Percentiles rank a stretch among this genome's conserved stretches.
phyloP scores from a whole-genome alignment of 306 rosid species.

The Vicia faba region DNA sequence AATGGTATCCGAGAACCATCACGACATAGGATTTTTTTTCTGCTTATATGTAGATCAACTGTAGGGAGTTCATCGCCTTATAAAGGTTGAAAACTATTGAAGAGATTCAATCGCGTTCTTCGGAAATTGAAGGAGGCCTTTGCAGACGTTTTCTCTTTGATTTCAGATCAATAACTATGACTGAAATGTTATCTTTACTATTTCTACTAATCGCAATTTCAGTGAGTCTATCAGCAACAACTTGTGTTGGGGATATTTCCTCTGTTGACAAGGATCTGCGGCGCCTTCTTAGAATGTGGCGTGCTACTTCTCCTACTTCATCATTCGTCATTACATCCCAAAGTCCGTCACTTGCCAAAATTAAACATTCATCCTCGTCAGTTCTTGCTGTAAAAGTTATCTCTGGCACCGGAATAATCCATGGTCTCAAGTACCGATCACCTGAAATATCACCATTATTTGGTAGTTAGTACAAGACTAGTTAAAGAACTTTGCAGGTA shows the following conservation, averaged over 20 bases:
- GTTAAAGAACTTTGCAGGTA: constrained; percentile 8
- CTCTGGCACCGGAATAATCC: constrained; percentile 89
- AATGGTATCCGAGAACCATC: constrained; percentile 19
- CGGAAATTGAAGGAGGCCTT: constrained; percentile 44
- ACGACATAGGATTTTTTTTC: not conserved
- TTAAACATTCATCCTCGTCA: constrained; percentile 76
- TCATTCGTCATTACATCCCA: constrained; percentile 88
- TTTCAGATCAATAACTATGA: constrained; percentile 78
- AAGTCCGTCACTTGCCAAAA: constrained; percentile 85
- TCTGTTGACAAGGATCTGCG: constrained; percentile 48
- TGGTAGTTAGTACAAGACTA: constrained; percentile 2
- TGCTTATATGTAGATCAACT: constrained; percentile 19
- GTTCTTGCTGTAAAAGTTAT: constrained; percentile 62
- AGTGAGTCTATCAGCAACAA: constrained; percentile 69
- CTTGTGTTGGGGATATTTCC: constrained; percentile 63
- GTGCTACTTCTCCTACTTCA: constrained; percentile 78
- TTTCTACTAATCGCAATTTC: constrained; percentile 72
- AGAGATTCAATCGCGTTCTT: constrained; percentile 13
- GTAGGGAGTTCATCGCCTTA: constrained; percentile 33
- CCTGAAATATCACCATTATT: constrained; percentile 52
- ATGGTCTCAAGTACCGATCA: constrained; percentile 76
- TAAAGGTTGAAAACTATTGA: constrained; percentile 18
- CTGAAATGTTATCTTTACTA: constrained; percentile 74
- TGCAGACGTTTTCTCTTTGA: constrained; percentile 63
- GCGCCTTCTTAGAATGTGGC: constrained; percentile 65